Base-by-base conservation (phyloP, 495 filamentous ascomycete species). In the Xylaria telfairii region DNA sequence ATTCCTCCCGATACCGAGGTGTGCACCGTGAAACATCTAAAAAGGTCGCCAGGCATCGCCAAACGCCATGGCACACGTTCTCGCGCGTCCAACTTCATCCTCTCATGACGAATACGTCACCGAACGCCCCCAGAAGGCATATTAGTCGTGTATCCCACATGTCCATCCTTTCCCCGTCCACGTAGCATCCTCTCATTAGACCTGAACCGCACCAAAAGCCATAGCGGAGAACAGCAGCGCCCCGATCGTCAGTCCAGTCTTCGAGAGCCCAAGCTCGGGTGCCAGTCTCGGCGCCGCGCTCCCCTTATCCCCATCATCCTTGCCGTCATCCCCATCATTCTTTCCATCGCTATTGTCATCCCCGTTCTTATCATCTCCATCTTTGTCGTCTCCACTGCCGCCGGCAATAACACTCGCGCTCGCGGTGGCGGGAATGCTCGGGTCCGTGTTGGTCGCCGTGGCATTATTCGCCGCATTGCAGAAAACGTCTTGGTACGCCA, bases 361-460 rank as follows among this genome's bases (percentile, higher is more conserved):
- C 41, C 42, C 57, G 30, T 41, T 41, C 17, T 17, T 46, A 41
- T 47, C 37, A 28, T 24, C 41, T 13, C 49, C 65, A n/a, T 51
- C 54, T 24, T 39, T 42, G 24, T 53, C 4, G 13, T 68, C 53
- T 0, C 42, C 32, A 46, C 41, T 66, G 37, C 76, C 79, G 19
- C 62, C 71, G 4, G 69, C 67, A 1, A 79, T 73, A 37, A 74
- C 65, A 7, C 73, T 75, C 15, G 76, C 72, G 32, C 71, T 77
- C 1, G 73, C 67, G 0, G 76, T 81, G 9, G 76, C 73, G 37
- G 75, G 76, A 9, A 79, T 65, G 4, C 72, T 67, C 3, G 67
- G 28, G 19, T 71, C 72, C 5, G 80, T 69, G 3, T 77, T 82
- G 7, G 84, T 86, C 2, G 84, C 85, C 1, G 82, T 85, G 3